These are phyloP conservation scores for Jimgerdemannia lactiflua DNA, from an alignment of 192 early-diverging fungal genomes.

Conservation along the genomic window DNA sequence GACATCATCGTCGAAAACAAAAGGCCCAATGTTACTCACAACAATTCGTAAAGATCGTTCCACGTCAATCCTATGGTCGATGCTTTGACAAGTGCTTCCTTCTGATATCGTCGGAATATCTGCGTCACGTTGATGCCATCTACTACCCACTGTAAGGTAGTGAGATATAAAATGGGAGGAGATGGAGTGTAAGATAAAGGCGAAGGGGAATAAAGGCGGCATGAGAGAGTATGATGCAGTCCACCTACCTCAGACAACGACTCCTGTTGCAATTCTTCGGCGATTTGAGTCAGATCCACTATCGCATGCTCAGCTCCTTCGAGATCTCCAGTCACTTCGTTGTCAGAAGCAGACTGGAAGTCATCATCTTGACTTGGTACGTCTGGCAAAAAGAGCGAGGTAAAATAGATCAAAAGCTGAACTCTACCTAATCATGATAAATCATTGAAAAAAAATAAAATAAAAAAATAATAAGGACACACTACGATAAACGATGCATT, in stretches of 20 bases:
- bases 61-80: constrained; percentile 10
- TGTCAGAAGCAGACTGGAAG: not conserved
- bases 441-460: not conserved
- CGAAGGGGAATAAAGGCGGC: too few species aligned
- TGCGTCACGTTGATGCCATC: not conserved
- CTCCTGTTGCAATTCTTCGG: not conserved
- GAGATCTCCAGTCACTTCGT: not conserved
- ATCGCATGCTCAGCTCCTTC: not conserved
- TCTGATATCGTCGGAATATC: not conserved
- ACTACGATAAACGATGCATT: too few species aligned
- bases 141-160: not conserved
- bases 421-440: not conserved
- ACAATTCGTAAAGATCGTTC: constrained; percentile 10
- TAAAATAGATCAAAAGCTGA: not conserved
- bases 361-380: not conserved
- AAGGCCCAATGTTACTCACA: constrained; percentile 10
- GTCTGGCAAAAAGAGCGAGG: not conserved
- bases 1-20: not conserved
- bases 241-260: not conserved
- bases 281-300: not conserved
- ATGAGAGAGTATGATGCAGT: not conserved
- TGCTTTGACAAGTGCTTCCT: not conserved
- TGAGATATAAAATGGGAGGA: not conserved
- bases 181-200: not conserved
- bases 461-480: too few species aligned